These are phyloP conservation scores for Trichosporon sp. DNA, from an alignment of 1,284 basidiomycete genomes.

Conservation along the genomic window DNA sequence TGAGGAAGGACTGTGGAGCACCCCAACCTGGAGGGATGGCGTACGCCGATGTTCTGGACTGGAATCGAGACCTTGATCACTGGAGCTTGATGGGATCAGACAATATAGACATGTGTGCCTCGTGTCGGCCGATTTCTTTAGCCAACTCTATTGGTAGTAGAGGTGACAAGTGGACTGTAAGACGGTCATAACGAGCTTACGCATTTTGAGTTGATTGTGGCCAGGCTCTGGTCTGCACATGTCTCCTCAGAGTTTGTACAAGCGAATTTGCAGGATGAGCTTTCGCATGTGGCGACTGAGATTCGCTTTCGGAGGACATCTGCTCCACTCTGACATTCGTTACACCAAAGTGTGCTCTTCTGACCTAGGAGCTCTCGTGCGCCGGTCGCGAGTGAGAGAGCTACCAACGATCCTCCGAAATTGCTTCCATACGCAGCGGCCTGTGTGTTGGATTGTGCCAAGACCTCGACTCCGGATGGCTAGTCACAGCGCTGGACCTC, in stretches of 20 bases:
- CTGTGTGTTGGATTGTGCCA: too few relatives aligned
- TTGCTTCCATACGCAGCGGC: too few relatives aligned
- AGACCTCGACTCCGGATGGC: too few relatives aligned
- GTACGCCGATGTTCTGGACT: neutral
- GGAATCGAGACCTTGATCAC: neutral
- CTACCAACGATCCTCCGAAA: too few relatives aligned
- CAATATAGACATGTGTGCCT: neutral
- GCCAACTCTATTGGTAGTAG: neutral
- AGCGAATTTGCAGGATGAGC: too few relatives aligned
- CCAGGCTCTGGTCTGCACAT: neutral
- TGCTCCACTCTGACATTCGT: too few relatives aligned
- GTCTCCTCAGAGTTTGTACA: neutral
- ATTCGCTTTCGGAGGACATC: too few relatives aligned
- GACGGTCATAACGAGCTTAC: neutral
- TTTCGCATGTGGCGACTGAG: too few relatives aligned
- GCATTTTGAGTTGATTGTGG: neutral
- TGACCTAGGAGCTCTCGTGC: too few relatives aligned
- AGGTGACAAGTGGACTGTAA: neutral
- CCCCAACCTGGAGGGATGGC: neutral
- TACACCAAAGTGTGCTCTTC: too few relatives aligned
- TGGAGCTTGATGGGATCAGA: neutral
- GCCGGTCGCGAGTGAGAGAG: too few relatives aligned
- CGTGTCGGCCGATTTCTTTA: neutral
- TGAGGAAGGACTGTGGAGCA: neutral
- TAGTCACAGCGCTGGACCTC: too few relatives aligned